phyloP scores from a whole-genome alignment of 2,329 filamentous ascomycete species.

The Neonectria magnoliae region DNA sequence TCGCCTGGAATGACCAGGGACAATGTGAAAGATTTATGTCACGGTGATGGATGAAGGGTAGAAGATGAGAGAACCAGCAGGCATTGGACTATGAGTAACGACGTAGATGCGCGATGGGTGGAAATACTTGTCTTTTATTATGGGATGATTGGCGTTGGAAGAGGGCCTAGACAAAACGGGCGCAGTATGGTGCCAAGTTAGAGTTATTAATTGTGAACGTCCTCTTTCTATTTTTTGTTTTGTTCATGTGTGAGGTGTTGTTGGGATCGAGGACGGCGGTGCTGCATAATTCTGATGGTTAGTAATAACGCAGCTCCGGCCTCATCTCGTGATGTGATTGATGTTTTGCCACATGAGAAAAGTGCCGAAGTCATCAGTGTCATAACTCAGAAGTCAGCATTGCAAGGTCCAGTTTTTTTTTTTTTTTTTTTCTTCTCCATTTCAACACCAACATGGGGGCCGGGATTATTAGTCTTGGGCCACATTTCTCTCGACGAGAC shows the following conservation, averaged over 20 bases:
- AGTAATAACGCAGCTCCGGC: neutral
- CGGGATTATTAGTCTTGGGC: neutral
- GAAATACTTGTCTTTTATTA: neutral
- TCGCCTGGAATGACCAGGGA: constrained; percentile 1
- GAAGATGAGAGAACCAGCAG: neutral
- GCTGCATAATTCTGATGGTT: no score
- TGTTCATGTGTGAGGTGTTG: no score
- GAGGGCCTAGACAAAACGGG: neutral
- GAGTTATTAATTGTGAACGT: constrained; percentile 8
- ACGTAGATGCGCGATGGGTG: constrained; percentile 1
- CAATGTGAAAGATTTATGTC: neutral
- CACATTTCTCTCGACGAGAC: neutral
- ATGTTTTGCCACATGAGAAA: neutral
- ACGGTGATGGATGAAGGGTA: neutral
- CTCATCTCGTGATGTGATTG: neutral
- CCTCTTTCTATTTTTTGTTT: neutral
- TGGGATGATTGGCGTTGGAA: constrained; percentile 5
- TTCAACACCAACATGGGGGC: neutral
- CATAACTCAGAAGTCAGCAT: neutral
- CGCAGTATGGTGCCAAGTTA: neutral
- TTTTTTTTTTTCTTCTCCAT: neutral
- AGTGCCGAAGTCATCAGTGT: neutral
- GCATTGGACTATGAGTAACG: constrained; percentile 7
- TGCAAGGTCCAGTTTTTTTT: neutral
- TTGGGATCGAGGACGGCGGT: no score